These are phyloP conservation scores for Sphaerulina vaccinii DNA, from an alignment of 2,329 filamentous ascomycete species.

Conservation along the genomic window DNA sequence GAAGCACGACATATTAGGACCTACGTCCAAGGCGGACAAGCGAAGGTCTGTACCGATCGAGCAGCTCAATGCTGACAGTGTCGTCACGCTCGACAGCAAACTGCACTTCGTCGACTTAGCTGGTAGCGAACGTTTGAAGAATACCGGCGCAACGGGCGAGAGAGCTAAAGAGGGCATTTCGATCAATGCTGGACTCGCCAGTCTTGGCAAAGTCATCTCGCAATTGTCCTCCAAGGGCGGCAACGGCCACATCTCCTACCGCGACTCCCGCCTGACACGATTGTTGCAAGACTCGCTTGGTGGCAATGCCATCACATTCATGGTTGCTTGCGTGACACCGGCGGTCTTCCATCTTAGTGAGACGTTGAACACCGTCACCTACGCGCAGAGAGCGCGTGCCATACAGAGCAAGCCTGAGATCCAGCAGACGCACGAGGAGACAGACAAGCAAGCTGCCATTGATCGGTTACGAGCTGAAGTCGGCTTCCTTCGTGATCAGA, in stretches of 20 bases:
- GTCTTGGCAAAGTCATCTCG: conserved; percentile 95
- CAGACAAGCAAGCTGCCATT: conserved; percentile 90
- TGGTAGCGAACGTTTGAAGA: conserved; percentile 94
- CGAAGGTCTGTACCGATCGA: conserved; percentile 84
- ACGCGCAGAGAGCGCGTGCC: conserved; percentile 89
- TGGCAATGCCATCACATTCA: conserved; percentile 96
- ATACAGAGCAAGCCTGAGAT: conserved; percentile 98
- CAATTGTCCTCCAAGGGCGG: conserved; percentile 87
- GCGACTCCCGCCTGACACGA: conserved; percentile 94
- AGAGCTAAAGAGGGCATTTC: conserved; percentile 94
- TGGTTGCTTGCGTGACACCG: conserved; percentile 97
- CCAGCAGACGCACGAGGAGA: conserved; percentile 82
- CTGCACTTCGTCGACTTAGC: conserved; percentile 97
- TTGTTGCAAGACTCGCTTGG: conserved; percentile 94
- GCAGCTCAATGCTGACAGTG: conserved; percentile 65
- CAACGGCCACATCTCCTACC: conserved; percentile 91
- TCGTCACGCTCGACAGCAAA: conserved; percentile 93
- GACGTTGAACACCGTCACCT: conserved; percentile 93
- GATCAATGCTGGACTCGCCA: conserved; percentile 93
- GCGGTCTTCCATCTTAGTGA: conserved; percentile 97
- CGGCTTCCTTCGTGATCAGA: conserved; percentile 88
- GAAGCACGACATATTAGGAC: conserved; percentile 56
- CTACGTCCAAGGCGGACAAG: conserved; percentile 68
- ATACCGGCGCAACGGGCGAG: conserved; percentile 92
- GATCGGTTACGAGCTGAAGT: conserved; percentile 93